These are phyloP conservation scores for Podospora pseudocomata DNA, from an alignment of 495 filamentous ascomycete species.

Conservation along the genomic window DNA sequence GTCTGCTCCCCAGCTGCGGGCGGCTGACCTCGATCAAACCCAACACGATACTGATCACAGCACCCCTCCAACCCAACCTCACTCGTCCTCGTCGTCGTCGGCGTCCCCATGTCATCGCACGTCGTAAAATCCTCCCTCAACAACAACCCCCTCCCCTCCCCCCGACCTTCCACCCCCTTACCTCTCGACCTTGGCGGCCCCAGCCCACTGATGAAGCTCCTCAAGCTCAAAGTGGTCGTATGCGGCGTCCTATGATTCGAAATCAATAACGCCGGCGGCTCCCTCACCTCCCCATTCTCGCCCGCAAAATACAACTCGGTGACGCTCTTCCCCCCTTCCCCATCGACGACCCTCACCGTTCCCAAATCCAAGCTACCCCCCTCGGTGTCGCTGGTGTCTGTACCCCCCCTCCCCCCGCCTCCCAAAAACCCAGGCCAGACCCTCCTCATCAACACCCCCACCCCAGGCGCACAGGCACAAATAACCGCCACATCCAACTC, in stretches of 20 bases:
- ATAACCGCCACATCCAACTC: constrained; percentile 35
- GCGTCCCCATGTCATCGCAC: constrained; percentile 10
- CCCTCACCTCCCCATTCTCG: background rate
- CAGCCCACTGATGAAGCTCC: constrained; percentile 31
- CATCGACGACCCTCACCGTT: constrained; percentile 28
- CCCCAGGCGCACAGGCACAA: constrained; percentile 33
- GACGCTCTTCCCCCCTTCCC: constrained; percentile 8
- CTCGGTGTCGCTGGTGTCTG: constrained; percentile 4
- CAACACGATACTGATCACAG: constrained; percentile 25
- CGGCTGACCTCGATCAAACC: constrained; percentile 1
- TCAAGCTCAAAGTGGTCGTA: constrained; percentile 26
- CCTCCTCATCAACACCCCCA: constrained; percentile 29
- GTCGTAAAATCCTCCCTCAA: constrained; percentile 9
- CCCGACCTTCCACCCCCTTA: background rate
- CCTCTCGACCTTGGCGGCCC: constrained; percentile 10
- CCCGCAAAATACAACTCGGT: constrained; percentile 12
- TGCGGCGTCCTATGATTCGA: constrained; percentile 23
- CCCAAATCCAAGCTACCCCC: constrained; percentile 25
- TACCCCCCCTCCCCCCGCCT: constrained; percentile 1
- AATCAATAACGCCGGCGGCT: constrained; percentile 17
- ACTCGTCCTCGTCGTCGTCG: constrained; percentile 19
- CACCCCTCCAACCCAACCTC: constrained; percentile 28
- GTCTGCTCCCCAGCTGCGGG: constrained; percentile 9
- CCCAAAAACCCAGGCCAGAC: constrained; percentile 22
- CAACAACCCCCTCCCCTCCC: constrained; percentile 12